These are phyloP conservation scores for Acacia pycnantha DNA, from an alignment of 331 rosid genomes.

Conservation along the genomic window DNA sequence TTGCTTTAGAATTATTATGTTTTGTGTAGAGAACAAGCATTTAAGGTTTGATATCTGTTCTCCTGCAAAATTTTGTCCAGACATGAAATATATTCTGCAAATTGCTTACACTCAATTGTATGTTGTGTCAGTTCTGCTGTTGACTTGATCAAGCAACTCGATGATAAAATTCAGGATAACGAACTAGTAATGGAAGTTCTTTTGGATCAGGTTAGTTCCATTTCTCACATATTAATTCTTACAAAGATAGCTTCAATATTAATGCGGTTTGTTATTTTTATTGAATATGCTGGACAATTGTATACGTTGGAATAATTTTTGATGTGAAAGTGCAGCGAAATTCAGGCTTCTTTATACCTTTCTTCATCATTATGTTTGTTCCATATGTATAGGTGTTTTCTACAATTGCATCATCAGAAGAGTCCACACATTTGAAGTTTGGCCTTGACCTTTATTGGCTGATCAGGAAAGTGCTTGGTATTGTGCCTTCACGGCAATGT, in stretches of 20 bases:
- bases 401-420: constrained; percentile 44
- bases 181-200: constrained; percentile 51
- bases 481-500: constrained; percentile 76
- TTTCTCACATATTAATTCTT: neutral
- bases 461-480: constrained; percentile 61
- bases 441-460: constrained; percentile 70
- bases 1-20: constrained; percentile 59
- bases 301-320: neutral
- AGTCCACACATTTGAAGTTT: constrained; percentile 52
- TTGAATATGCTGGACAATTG: neutral
- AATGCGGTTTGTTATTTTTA: neutral
- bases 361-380: constrained; percentile 7
- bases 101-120: constrained; percentile 19
- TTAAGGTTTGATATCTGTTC: constrained; percentile 57
- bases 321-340: neutral
- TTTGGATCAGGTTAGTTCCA: constrained; percentile 66
- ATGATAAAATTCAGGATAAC: constrained; percentile 40
- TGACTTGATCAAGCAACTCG: constrained; percentile 70
- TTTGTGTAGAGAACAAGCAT: constrained; percentile 54
- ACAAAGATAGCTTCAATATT: neutral
- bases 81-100: constrained; percentile 11
- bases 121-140: constrained; percentile 50
- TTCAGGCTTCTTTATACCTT: neutral
- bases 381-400: constrained; percentile 54
- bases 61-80: neutral